Conservation (phyloP, 139 green algal species). For the Bryopsis sp. region DNA sequence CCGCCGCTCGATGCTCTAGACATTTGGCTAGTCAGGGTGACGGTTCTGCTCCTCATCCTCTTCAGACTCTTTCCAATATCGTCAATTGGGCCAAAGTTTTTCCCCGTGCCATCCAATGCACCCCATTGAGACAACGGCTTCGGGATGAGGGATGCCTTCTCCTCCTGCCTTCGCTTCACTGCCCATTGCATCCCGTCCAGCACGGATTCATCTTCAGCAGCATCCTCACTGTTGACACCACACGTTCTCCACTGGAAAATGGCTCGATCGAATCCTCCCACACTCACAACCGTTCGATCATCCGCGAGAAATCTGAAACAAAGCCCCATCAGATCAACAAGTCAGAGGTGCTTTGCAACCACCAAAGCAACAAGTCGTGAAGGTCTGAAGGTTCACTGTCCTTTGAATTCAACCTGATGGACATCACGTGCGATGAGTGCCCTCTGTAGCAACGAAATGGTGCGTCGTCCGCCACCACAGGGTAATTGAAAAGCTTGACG, state of each 20-base stretch:
- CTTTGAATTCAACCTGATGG: constrained; percentile 16
- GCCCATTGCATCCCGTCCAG: constrained; percentile 14
- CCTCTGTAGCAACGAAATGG: constrained; percentile 45
- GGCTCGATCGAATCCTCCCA: constrained; percentile 35
- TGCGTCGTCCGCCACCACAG: constrained; percentile 45
- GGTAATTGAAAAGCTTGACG: constrained; percentile 50
- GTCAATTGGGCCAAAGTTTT: constrained; percentile 13
- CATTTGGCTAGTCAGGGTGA: too few relatives aligned
- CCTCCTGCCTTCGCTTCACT: constrained; percentile 12
- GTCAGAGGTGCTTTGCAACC: too few relatives aligned
- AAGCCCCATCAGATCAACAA: not conserved
- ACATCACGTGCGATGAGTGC: constrained; percentile 36
- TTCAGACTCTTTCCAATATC: not conserved
- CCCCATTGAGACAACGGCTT: constrained; percentile 11
- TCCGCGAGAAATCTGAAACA: constrained; percentile 23
- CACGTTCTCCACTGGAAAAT: constrained; percentile 43
- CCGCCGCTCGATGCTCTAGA: too few relatives aligned
- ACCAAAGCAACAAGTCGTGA: too few relatives aligned
- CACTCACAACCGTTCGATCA: constrained; percentile 29
- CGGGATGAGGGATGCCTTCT: not conserved
- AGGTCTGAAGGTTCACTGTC: not conserved
- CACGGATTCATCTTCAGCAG: constrained; percentile 22
- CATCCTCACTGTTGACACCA: constrained; percentile 28
- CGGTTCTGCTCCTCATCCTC: not conserved
- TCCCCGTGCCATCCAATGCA: constrained; percentile 4